Base-by-base conservation (phyloP, 1,139 yeast genomes). In the Yamadazyma siamensis region DNA sequence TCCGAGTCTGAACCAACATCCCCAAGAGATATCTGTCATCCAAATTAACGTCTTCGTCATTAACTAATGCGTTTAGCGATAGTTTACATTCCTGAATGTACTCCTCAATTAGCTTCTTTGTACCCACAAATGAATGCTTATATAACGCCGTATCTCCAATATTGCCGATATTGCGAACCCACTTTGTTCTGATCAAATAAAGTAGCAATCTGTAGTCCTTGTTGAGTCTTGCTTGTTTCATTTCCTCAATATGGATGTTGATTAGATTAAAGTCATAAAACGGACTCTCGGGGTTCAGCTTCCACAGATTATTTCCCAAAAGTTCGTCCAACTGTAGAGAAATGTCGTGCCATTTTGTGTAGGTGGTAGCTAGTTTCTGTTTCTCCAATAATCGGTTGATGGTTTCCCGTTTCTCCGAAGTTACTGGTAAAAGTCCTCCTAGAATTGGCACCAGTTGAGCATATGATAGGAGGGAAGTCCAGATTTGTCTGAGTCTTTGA, bases 151-250 rank as follows among this genome's bases (percentile, higher is more conserved):
- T 74, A 53, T 88, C 85, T 0, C 95, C 95, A 70, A 88, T 86
- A 44, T 87, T 84, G 0, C 95, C 97, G 36, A 87, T 58, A 50
- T 88, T 86, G 40, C 98, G 65, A 8, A 77, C 75, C 85, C 96
- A 82, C 19, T 84, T 77, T 0, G 96, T 89, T 34, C 97, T 60
- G 7, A 91, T 77, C 15, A 86, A 61, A 49, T 85, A 86, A 15
- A 89, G 57, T 21, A 91, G 58, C 26, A 71, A 64, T 33, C 74
- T 67, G 46, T 72, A 75, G 49, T 91, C 85, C 19, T 72, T 68
- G 8, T 61, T 47, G 16, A 54, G 35, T 23, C 96, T 63, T 1
- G 91, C 87, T 2, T 57, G 54, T 28, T 74, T 61, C 65, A 91
- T 64, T 36, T 80, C 80, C n/a, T 52, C 46, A 31, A 87, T 59